Percentiles rank a stretch among this genome's conserved stretches.
Evolutionary conservation across 2,329 filamentous ascomycete genomes (phyloP).

Genomic region (Pyrenophora seminiperda): DNA sequence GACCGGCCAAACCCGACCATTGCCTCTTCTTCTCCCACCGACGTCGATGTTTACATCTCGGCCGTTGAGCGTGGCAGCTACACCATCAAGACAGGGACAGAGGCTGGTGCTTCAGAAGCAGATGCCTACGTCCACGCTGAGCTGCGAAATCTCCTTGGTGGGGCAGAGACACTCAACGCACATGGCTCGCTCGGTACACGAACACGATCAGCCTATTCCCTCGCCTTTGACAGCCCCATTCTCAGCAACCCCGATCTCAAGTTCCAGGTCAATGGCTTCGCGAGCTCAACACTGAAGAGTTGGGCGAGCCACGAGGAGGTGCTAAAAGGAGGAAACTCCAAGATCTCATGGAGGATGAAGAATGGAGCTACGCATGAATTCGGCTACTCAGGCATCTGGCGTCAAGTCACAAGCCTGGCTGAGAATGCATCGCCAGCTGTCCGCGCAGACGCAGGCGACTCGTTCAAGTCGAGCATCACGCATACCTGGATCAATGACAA

Average conservation of each 20-base stretch:
- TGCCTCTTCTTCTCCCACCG: conserved; percentile 71
- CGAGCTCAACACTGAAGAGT: conserved; percentile 83
- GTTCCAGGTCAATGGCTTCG: conserved; percentile 77
- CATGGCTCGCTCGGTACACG: conserved; percentile 89
- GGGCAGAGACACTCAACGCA: conserved; percentile 84
- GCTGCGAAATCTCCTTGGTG: conserved; percentile 91
- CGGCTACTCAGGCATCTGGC: conserved; percentile 81
- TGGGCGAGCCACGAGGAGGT: conserved; percentile 96
- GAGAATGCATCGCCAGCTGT: conserved; percentile 79
- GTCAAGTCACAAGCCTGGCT: conserved; percentile 81
- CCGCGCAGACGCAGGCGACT: conserved; percentile 84
- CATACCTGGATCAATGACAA: conserved; percentile 81
- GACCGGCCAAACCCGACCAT: conserved; percentile 74
- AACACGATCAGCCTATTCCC: conserved; percentile 89
- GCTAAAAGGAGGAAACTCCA: conserved; percentile 75
- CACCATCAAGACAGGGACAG: conserved; percentile 90
- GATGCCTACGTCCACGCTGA: conserved; percentile 88
- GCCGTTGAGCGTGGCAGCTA: conserved; percentile 81
- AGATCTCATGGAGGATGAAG: conserved; percentile 72
- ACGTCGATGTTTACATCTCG: conserved; percentile 79
- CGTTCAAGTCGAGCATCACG: conserved; percentile 83
- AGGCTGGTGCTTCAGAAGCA: conserved; percentile 90
- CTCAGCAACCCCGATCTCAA: conserved; percentile 82
- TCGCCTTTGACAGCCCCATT: conserved; percentile 80
- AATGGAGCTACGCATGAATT: conserved; percentile 74